Evolutionary conservation across 257 asterid species (phyloP), one percentile per base, ranked within the genome.

Genomic region (Solanum okadae): DNA sequence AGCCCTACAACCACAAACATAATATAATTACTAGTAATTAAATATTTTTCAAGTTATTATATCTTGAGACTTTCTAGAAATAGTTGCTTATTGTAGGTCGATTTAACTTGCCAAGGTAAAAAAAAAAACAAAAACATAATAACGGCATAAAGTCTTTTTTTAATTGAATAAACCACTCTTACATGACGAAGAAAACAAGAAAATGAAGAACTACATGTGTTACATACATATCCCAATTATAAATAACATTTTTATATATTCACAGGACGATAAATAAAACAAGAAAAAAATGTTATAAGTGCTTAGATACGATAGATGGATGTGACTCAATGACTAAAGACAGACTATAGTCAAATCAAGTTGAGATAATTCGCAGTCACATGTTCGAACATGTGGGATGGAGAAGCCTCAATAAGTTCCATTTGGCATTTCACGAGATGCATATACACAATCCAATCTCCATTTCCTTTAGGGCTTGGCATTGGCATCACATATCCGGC

Each of bases 371-470:
- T 67, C 20, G 87, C 71, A 33, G 90, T 89, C 78, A 94, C 78
- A 1, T 94, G 98, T 27, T 20, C 77, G 22, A 95, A 92, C 20
- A 94, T 91, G 44, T 91, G 90, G 71, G 90, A 84, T 20, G 93
- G 94, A 56, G 89, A 71, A 2, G 81, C 79, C 90, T 95, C 98
- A 15, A 93, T 90, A 61, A 89, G 42, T 22, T 95, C 93, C 91
- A 94, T 72, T 63, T 95, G 95, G 68, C 86, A 92, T 73, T 89
- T 88, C 65, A 90, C 10, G 40, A 95, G 83, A 70, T 93, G 98
- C 95, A 94, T 90, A 84, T 94, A 95, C 10, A 95, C 94, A 75
- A 95, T 49, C 98, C 98, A 95, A 87, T 95, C 98, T 75, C 98
- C 98, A 73, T 95, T 93, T 67, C 94, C 95, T 40, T 86, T 90